A percentile compares a stretch with the other conserved stretches of the same genome.
Conservation (phyloP, 2,329 filamentous ascomycete genomes). For the Xylaria polymorpha region DNA sequence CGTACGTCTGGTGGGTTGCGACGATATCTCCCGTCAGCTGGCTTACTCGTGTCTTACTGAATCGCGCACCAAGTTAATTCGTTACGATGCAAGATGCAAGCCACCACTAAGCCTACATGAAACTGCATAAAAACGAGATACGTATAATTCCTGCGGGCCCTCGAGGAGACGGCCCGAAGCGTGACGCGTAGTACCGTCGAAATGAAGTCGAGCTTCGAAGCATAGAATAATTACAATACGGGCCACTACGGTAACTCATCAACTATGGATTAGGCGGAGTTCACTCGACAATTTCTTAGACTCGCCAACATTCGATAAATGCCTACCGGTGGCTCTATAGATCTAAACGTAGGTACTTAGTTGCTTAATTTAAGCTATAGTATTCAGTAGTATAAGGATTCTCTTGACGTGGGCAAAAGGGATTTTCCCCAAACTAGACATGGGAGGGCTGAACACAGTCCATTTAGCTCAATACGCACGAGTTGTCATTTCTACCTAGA, state of each 20-base stretch:
- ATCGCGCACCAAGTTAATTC: neutral
- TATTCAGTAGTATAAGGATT: neutral
- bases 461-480: neutral
- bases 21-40: slow-evolving; percentile 1
- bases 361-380: neutral
- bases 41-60: neutral
- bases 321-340: neutral
- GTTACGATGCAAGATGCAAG: slow-evolving; percentile 23
- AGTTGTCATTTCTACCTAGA: neutral
- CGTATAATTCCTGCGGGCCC: slow-evolving; percentile 10
- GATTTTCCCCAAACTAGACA: neutral
- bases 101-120: slow-evolving; percentile 22
- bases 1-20: neutral
- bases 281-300: neutral
- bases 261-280: neutral
- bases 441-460: neutral
- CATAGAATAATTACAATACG: neutral
- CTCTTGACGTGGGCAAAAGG: neutral
- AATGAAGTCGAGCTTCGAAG: neutral
- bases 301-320: neutral
- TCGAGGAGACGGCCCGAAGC: slow-evolving; percentile 3
- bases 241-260: neutral
- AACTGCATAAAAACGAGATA: slow-evolving; percentile 26
- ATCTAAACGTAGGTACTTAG: neutral
- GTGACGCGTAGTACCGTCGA: slow-evolving; percentile 11